A percentile compares a stretch with the other conserved stretches of the same genome.
phyloP scores from a whole-genome alignment of 23 red algal genomes.

The Porphyridium purpureum region DNA sequence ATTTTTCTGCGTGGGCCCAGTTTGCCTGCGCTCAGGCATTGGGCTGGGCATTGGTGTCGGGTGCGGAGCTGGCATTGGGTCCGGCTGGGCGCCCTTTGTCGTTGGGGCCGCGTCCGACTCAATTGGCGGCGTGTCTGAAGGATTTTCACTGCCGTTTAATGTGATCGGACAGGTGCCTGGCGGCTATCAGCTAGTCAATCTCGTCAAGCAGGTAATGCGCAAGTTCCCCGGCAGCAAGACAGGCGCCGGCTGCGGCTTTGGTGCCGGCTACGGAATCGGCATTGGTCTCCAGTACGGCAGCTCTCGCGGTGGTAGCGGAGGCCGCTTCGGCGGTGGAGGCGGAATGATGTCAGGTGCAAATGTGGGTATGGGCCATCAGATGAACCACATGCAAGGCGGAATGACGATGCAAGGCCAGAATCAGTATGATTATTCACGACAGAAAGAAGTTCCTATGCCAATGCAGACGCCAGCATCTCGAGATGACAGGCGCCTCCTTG shows the following conservation, averaged over 20 bases:
- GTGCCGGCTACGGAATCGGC: slow-evolving; percentile 83
- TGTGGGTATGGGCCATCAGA: slow-evolving; percentile 6
- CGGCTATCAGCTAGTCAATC: slow-evolving; percentile 70
- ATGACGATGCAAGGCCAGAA: neutral
- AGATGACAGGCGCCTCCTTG: no score
- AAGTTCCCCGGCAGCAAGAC: slow-evolving; percentile 74
- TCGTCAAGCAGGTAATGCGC: slow-evolving; percentile 44
- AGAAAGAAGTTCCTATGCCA: neutral
- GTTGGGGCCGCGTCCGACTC: neutral
- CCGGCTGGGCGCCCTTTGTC: slow-evolving; percentile 26
- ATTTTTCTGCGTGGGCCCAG: slow-evolving; percentile 84
- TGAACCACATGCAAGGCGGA: slow-evolving; percentile 5
- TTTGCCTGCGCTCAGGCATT: slow-evolving; percentile 69
- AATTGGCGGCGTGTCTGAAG: slow-evolving; percentile 22
- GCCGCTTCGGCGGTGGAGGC: slow-evolving; percentile 12
- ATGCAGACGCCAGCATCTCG: neutral
- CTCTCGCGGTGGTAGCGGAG: slow-evolving; percentile 28
- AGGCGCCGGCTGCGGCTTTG: slow-evolving; percentile 88
- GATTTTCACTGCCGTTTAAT: slow-evolving; percentile 24
- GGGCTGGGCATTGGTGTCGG: slow-evolving; percentile 75
- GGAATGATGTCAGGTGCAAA: slow-evolving; percentile 15
- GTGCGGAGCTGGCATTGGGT: slow-evolving; percentile 77
- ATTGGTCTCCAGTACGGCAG: slow-evolving; percentile 77
- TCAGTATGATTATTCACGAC: slow-evolving; percentile 1
- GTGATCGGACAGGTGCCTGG: slow-evolving; percentile 52